These are phyloP conservation scores for Heteromeles arbutifolia DNA, from an alignment of 306 rosid species.

Conservation along the genomic window DNA sequence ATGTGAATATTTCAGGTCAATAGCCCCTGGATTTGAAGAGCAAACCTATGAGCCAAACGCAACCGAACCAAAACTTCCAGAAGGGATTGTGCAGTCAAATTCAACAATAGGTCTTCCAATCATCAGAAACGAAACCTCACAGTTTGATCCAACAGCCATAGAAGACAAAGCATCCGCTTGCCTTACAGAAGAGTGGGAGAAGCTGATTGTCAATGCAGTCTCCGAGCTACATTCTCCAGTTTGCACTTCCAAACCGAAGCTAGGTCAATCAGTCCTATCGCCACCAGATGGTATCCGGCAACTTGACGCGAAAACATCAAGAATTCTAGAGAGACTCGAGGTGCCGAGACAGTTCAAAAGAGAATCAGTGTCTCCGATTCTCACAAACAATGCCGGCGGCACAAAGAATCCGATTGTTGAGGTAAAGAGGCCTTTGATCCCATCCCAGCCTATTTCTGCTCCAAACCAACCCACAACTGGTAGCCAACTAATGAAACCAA, in stretches of 20 bases:
- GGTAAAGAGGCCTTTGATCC: constrained; percentile 40
- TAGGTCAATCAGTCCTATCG: constrained; percentile 30
- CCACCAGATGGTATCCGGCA: constrained; percentile 37
- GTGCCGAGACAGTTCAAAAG: constrained; percentile 54
- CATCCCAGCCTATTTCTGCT: constrained; percentile 32
- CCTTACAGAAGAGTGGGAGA: constrained; percentile 71
- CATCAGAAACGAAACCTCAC: neutral
- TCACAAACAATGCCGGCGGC: constrained; percentile 24
- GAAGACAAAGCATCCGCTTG: neutral
- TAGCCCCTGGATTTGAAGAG: constrained; percentile 33
- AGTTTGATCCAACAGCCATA: neutral
- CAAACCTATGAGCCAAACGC: constrained; percentile 29
- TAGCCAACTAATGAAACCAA: constrained; percentile 61
- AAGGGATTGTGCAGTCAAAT: neutral
- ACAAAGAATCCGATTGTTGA: constrained; percentile 8
- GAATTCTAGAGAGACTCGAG: constrained; percentile 82
- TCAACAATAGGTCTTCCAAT: neutral
- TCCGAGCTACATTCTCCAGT: constrained; percentile 41
- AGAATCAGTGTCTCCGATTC: constrained; percentile 29
- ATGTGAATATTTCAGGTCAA: constrained; percentile 37
- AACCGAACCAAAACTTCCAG: constrained; percentile 13
- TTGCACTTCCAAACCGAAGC: constrained; percentile 33
- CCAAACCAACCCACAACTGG: constrained; percentile 29
- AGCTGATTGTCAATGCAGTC: constrained; percentile 53
- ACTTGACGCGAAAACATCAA: constrained; percentile 53